Conservation (phyloP, 2,329 filamentous ascomycete genomes). For the Xylariaceae sp. region DNA sequence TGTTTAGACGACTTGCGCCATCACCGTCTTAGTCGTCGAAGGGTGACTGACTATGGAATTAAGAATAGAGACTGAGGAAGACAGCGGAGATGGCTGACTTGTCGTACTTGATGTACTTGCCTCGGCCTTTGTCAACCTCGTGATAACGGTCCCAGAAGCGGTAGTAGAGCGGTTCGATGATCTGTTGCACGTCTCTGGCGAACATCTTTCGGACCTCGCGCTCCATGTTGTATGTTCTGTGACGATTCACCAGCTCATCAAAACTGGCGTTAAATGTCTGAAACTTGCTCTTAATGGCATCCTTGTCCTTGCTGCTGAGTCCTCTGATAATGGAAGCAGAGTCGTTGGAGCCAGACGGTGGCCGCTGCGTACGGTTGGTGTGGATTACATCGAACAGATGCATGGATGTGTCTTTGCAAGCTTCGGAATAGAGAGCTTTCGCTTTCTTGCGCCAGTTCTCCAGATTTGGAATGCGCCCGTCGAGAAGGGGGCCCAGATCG, state of each 20-base stretch:
- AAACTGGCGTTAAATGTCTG: conserved; percentile 84
- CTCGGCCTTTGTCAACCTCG: conserved; percentile 94
- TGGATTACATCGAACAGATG: conserved; percentile 88
- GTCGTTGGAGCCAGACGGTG: conserved; percentile 70
- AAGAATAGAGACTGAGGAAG: conserved; percentile 48
- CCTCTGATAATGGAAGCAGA: conserved; percentile 79
- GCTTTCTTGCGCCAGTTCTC: conserved; percentile 87
- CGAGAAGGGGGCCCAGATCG: conserved; percentile 68
- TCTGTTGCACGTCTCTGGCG: conserved; percentile 77
- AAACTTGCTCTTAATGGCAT: conserved; percentile 95
- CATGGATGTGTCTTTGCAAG: conserved; percentile 82
- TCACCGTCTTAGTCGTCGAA: neutral
- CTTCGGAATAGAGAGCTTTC: conserved; percentile 72
- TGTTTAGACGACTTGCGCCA: neutral
- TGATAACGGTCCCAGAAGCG: conserved; percentile 97
- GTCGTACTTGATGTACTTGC: conserved; percentile 97
- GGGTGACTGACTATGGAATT: neutral
- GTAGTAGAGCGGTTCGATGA: conserved; percentile 90
- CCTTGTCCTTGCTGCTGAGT: conserved; percentile 84
- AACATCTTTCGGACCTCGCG: conserved; percentile 77
- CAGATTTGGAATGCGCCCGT: conserved; percentile 59
- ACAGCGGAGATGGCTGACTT: conserved; percentile 71
- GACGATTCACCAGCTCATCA: conserved; percentile 77
- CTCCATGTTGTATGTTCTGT: conserved; percentile 86
- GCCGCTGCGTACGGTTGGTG: conserved; percentile 69